phyloP scores from a whole-genome alignment of 202 grass and related monocot genomes.

The Panicum virgatum region DNA sequence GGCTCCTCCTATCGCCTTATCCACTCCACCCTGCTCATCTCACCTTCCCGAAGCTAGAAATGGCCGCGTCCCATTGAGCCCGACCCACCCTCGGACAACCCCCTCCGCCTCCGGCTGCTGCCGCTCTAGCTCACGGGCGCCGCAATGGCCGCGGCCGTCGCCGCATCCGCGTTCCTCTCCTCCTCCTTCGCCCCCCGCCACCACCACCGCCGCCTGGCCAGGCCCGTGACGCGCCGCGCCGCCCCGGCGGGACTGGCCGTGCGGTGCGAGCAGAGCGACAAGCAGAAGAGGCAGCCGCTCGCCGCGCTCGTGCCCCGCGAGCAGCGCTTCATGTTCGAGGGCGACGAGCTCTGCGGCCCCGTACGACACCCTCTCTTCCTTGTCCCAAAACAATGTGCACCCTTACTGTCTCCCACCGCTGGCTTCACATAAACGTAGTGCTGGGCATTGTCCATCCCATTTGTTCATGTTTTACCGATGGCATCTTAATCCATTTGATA shows the following conservation, averaged over 20 bases:
- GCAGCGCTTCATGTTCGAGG: slow-evolving; percentile 95
- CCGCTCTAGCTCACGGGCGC: slow-evolving; percentile 15
- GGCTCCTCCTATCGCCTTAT: slow-evolving; percentile 35
- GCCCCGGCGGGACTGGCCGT: slow-evolving; percentile 33
- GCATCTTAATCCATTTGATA: neutral
- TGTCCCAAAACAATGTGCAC: neutral
- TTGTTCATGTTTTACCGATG: neutral
- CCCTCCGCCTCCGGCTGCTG: neutral
- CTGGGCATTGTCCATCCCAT: neutral
- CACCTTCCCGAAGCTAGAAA: slow-evolving; percentile 35
- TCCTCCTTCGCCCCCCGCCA: slow-evolving; percentile 25
- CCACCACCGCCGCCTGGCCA: slow-evolving; percentile 23
- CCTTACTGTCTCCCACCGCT: neutral
- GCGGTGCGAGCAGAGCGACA: slow-evolving; percentile 55
- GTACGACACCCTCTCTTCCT: slow-evolving; percentile 44
- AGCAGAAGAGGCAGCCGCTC: slow-evolving; percentile 55
- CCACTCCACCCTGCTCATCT: neutral
- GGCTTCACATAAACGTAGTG: neutral
- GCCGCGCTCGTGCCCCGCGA: slow-evolving; percentile 65
- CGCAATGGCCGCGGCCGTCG: slow-evolving; percentile 52
- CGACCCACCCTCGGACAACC: slow-evolving; percentile 7
- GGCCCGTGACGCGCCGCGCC: slow-evolving; percentile 35
- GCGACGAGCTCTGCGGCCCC: slow-evolving; percentile 73
- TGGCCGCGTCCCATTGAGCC: slow-evolving; percentile 39
- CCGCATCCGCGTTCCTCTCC: slow-evolving; percentile 45